Evolutionary conservation across 371 early-diverging fungal species (phyloP).

Genomic region (Saksenaea oblongispora): DNA sequence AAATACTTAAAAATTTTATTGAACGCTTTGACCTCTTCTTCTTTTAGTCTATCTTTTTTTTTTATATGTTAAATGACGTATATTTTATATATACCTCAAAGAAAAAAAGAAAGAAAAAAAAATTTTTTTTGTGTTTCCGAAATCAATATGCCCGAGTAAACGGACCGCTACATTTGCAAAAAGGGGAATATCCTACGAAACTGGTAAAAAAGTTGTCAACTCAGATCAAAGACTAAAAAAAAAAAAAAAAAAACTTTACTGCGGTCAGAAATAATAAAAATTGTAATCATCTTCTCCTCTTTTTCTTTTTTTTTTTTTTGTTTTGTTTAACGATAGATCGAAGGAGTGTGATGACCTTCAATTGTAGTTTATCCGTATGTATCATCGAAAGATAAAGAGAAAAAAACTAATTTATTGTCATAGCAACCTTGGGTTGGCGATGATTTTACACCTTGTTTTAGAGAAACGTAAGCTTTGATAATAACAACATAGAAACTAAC

Average conservation of each 20-base stretch:
- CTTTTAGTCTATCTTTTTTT: no score
- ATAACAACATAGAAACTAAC: no score
- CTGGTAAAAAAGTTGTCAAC: background rate
- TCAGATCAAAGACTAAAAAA: background rate
- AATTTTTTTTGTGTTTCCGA: background rate
- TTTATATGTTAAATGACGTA: background rate
- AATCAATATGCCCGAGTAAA: background rate
- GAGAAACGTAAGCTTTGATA: constrained; percentile 17
- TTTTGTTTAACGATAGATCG: background rate
- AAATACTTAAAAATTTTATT: no score
- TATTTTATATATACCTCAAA: background rate
- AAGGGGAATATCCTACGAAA: constrained; percentile 4
- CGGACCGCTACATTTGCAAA: background rate
- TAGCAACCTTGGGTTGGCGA: constrained; percentile 9
- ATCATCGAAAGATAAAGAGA: background rate
- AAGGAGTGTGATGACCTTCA: background rate
- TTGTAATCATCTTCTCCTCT: background rate
- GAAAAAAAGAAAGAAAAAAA: background rate
- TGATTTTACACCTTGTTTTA: constrained; percentile 20
- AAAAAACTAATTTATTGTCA: background rate
- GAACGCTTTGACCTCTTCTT: no score
- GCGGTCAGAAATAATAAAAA: background rate
- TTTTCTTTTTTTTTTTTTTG: background rate
- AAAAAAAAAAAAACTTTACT: background rate
- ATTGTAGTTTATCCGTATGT: constrained; percentile 21